Base-by-base conservation (phyloP, 495 filamentous ascomycete genomes). In the Achaetomiella virescens region DNA sequence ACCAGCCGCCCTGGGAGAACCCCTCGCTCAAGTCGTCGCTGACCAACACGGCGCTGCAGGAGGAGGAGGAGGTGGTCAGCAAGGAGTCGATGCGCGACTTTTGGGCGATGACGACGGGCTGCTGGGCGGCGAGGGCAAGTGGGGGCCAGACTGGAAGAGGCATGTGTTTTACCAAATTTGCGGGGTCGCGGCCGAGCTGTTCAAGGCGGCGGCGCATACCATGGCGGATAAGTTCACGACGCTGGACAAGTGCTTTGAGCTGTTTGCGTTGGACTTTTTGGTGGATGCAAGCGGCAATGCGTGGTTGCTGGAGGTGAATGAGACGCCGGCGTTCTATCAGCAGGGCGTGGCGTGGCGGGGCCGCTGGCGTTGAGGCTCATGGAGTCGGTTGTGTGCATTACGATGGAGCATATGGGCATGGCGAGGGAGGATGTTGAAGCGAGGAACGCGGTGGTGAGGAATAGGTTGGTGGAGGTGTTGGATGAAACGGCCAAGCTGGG, bases 41-140 rank as follows among this genome's bases (percentile, higher is more conserved):
- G 10, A 95, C 89, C 6, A 93, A 93, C 60, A 93, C 89, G 38
- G 92, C 89, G 63, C 81, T 92, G 31, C 89, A 91, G 68, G 60
- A 62, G 22, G 57, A 48, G 12, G 60, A 52, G 10, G 63, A 55
- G 15, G 35, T 62, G 1, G 50, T 48, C 21, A 18, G 27, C 10
- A 31, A n/a, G 18, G 81, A 77, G 17, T 65, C 70, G 43, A 87
- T 91, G 20, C 67, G 74, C 15, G 70, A 77, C 0, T 91, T 90
- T 68, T 89, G 82, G 83, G 67, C n/a, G n/a, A n/a, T n/a, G n/a
- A n/a, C n/a, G 7, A 72, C 7, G 33, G 38, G 18, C 9, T 5
- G 14, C 14, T 10, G 18, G 21, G 36, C 2, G 22, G 22, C 1
- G 36, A 36, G 27, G 15, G 31, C 3, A 66, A 66, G 20, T n/a